Evolutionary conservation across 805 yeast genomes (phyloP), one percentile per base, ranked within the genome.

Genomic region (Wickerhamomyces bisporus): DNA sequence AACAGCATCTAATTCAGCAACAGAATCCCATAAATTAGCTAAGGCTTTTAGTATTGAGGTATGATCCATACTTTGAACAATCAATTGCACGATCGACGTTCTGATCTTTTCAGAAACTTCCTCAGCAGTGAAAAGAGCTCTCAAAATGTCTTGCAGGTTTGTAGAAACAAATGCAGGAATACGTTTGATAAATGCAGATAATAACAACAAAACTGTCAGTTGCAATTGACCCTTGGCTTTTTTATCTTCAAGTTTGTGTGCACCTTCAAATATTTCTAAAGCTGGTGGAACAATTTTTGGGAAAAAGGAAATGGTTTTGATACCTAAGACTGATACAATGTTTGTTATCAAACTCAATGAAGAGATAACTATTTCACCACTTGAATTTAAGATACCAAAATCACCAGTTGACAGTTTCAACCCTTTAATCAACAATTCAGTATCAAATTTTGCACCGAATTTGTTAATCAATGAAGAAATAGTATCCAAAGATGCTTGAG

Each of bases 91-190:
- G 10, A 87, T 72, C 12, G 80, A 77, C 31, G 76, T 67, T 64
- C 82, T 79, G 38, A 81, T 67, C 6, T 72, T 57, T 32, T 71
- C 75, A 11, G 86, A 75, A 35, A 87, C 81, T 19, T 62, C 66
- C 34, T 71, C 68, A 24, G 86, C 77, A 36, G 62, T 65, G 44
- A 84, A 72, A 14, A 84, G 64, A 5, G 80, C 67, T 33, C 66
- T 63, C 35, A 89, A 62, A 31, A 87, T 73, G 26, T 78, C 78
- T 36, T 70, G 72, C 51, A 87, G 65, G 48, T 78, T 79, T 4
- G 91, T 77, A 30, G 77, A 66, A 62, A 91, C 73, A 56, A 91
- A 91, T 10, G 85, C 81, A 26, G 98, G 97, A 47, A 93, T 79
- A 49, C 86, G 79, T 61, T 81, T 86, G 35, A 89, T 65, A 52